A percentile compares a stretch with the other conserved stretches of the same genome.
phyloP scores from a whole-genome alignment of 2,329 filamentous ascomycete genomes.

The Epichloe sylvatica region DNA sequence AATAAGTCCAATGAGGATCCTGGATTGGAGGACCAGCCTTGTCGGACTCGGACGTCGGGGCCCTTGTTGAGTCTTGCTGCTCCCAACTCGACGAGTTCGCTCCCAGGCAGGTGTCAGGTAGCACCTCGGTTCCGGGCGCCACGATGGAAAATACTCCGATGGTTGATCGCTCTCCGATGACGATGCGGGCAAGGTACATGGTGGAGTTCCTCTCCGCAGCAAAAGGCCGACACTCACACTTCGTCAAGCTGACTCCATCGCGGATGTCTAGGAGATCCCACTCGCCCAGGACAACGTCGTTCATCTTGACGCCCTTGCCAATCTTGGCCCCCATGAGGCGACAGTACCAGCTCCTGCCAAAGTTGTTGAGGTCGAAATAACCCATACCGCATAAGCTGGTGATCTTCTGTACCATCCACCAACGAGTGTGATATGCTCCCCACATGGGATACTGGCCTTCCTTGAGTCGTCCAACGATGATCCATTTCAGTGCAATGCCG shows the following conservation, averaged over 20 bases:
- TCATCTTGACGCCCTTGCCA: constrained; percentile 33
- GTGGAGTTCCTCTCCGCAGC: constrained; percentile 40
- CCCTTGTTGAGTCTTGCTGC: constrained; percentile 22
- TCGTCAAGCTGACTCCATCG: constrained; percentile 33
- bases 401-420: constrained; percentile 44
- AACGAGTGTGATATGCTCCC: constrained; percentile 42
- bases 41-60: constrained; percentile 26
- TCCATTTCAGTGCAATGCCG: constrained; percentile 38
- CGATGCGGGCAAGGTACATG: constrained; percentile 41
- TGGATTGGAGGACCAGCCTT: constrained; percentile 26
- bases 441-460: constrained; percentile 46
- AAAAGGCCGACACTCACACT: constrained; percentile 37
- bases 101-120: constrained; percentile 36
- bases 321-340: constrained; percentile 39
- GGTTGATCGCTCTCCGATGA: constrained; percentile 31
- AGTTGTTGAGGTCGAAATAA: constrained; percentile 27
- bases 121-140: constrained; percentile 34
- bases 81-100: constrained; percentile 46
- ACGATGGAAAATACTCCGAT: constrained; percentile 35
- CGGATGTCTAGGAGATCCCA: constrained; percentile 41
- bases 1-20: constrained; percentile 30
- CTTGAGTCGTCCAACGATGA: constrained; percentile 37
- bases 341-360: constrained; percentile 29
- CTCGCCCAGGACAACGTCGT: constrained; percentile 33
- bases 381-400: constrained; percentile 34